Conservation (phyloP, 352 stramenopile species). For the Phytophthora citrophthora region DNA sequence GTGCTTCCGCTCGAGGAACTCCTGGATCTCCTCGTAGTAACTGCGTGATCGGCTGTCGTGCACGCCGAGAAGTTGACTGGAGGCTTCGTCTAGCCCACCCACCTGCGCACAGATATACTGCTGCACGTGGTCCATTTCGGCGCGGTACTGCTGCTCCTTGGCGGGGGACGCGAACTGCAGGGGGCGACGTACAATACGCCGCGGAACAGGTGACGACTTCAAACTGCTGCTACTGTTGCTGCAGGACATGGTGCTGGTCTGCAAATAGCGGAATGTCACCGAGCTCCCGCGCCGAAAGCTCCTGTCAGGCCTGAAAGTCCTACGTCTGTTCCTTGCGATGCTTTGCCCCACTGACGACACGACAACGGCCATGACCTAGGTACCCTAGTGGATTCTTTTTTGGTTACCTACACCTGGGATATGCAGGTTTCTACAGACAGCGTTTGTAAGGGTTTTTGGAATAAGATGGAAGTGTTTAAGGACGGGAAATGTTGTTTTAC, state of each 20-base stretch:
- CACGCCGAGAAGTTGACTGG: constrained; percentile 46
- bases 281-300: not conserved
- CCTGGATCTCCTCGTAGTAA: constrained; percentile 68
- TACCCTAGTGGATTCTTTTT: constrained; percentile 44
- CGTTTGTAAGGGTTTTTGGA: not conserved
- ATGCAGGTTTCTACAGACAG: constrained; percentile 1
- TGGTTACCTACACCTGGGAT: constrained; percentile 21
- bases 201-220: not conserved
- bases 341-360: constrained; percentile 18
- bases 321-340: constrained; percentile 36
- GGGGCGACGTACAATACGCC: constrained; percentile 26
- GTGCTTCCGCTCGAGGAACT: constrained; percentile 55
- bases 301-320: constrained; percentile 13
- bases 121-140: constrained; percentile 61
- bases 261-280: constrained; percentile 38
- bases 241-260: constrained; percentile 15
- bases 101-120: constrained; percentile 55
- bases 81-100: constrained; percentile 41
- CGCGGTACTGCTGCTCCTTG: constrained; percentile 48
- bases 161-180: constrained; percentile 41
- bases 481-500: not conserved
- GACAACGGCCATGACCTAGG: constrained; percentile 27
- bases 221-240: constrained; percentile 9
- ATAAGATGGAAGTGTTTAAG: not conserved
- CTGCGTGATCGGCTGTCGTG: constrained; percentile 54